phyloP scores from a whole-genome alignment of 2,329 filamentous ascomycete genomes.

The Calonectria fujianensis region DNA sequence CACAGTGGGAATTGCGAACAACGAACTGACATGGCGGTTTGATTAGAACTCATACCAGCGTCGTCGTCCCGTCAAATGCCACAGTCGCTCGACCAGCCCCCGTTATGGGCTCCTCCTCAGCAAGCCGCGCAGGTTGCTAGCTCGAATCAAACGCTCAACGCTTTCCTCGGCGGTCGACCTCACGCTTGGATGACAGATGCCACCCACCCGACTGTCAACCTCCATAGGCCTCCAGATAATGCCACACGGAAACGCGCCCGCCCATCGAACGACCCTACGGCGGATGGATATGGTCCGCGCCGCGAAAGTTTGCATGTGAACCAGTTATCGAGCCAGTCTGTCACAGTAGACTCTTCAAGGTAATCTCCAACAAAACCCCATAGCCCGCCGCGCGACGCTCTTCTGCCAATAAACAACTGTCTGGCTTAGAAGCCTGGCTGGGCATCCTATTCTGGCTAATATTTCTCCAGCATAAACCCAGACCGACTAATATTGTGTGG shows the following conservation, averaged over 20 bases:
- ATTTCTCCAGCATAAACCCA: background rate
- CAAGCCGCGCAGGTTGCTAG: slow-evolving; percentile 58
- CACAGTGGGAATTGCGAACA: background rate
- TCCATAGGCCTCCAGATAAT: slow-evolving; percentile 26
- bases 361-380: slow-evolving; percentile 5
- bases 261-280: slow-evolving; percentile 41
- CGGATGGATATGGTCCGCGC: slow-evolving; percentile 42
- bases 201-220: slow-evolving; percentile 36
- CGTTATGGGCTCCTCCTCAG: slow-evolving; percentile 44
- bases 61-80: slow-evolving; percentile 52
- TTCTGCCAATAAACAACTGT: background rate
- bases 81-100: slow-evolving; percentile 45
- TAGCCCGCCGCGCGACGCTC: background rate
- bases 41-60: slow-evolving; percentile 38
- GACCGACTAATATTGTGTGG: slow-evolving; percentile 43
- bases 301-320: slow-evolving; percentile 33
- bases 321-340: slow-evolving; percentile 40
- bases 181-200: slow-evolving; percentile 56
- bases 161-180: slow-evolving; percentile 61
- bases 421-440: background rate
- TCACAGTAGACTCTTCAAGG: slow-evolving; percentile 29
- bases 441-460: background rate
- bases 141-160: slow-evolving; percentile 64
- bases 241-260: slow-evolving; percentile 50
- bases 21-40: slow-evolving; percentile 34